Percentiles rank a stretch among this genome's conserved stretches.
Conservation (phyloP, 768 basidiomycete species). For the Coprinellus aureogranulatus region DNA sequence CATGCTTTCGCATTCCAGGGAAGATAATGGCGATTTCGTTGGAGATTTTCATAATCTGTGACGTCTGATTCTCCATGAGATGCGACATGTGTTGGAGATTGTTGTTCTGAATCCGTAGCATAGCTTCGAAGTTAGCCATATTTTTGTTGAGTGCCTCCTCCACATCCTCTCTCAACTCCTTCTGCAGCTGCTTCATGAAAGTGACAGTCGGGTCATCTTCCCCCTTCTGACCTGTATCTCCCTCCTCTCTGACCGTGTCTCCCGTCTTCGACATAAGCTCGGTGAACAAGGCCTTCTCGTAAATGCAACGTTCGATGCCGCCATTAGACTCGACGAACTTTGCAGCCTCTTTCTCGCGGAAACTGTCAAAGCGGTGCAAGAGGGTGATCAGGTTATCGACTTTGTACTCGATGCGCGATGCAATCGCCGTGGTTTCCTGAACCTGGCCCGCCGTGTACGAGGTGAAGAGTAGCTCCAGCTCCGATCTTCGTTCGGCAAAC, state of each 20-base stretch:
- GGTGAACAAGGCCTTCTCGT: constrained; percentile 30
- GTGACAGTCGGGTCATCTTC: constrained; percentile 11
- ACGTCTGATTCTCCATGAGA: constrained; percentile 26
- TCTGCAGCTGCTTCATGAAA: constrained; percentile 26
- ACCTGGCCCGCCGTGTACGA: constrained; percentile 37
- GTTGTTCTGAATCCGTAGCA: constrained; percentile 42
- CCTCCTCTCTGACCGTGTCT: constrained; percentile 21
- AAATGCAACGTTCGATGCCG: constrained; percentile 20
- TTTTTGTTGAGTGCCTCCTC: constrained; percentile 37
- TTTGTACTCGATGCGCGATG: constrained; percentile 24
- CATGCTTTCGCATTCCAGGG: constrained; percentile 37
- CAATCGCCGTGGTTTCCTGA: constrained; percentile 22
- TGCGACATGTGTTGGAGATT: constrained; percentile 30
- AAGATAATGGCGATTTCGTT: constrained; percentile 22
- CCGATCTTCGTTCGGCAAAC: constrained; percentile 34
- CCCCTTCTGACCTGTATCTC: constrained; percentile 8
- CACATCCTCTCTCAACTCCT: constrained; percentile 34
- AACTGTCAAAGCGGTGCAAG: background rate
- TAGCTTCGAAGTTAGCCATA: constrained; percentile 41
- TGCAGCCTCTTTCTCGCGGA: background rate
- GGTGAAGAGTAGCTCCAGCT: constrained; percentile 34
- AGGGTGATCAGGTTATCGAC: constrained; percentile 26
- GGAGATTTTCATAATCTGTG: constrained; percentile 32
- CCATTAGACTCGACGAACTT: background rate
- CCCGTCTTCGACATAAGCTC: constrained; percentile 31